Percentiles rank a stretch among this genome's conserved stretches.
phyloP scores from a whole-genome alignment of 2,329 filamentous ascomycete species.

The Neofusicoccum parvum region DNA sequence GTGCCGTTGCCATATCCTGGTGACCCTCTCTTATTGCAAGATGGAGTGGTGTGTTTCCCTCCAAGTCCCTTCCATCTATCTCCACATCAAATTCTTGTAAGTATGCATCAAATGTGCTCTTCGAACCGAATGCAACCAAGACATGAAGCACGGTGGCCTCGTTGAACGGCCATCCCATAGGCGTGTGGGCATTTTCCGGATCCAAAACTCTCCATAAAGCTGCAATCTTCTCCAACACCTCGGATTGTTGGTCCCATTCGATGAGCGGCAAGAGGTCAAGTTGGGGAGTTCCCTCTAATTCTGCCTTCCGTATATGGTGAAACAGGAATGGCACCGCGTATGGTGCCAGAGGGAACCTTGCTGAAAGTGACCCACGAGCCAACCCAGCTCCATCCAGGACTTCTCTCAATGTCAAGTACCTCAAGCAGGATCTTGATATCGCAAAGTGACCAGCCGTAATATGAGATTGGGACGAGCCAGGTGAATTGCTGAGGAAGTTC shows the following conservation, averaged over 20 bases:
- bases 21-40: not conserved
- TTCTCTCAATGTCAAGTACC: not conserved
- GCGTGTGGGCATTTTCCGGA: not conserved
- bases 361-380: not conserved
- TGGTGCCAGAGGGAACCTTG: not conserved
- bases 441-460: not conserved
- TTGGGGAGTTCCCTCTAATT: not conserved
- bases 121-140: not conserved
- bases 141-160: not conserved
- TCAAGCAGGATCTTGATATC: not conserved
- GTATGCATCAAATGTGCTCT: not conserved
- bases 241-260: not conserved
- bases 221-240: not conserved
- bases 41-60: not conserved
- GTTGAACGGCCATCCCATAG: not conserved
- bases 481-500: constrained; percentile 9
- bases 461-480: not conserved
- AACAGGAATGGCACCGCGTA: not conserved
- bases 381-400: not conserved
- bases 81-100: not conserved
- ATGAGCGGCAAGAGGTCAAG: not conserved
- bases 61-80: not conserved
- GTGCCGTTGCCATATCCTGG: not conserved
- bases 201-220: not conserved
- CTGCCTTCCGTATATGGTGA: not conserved